Evolutionary conservation across 1,139 yeast species (phyloP).

Genomic region (Pichia norvegensis): DNA sequence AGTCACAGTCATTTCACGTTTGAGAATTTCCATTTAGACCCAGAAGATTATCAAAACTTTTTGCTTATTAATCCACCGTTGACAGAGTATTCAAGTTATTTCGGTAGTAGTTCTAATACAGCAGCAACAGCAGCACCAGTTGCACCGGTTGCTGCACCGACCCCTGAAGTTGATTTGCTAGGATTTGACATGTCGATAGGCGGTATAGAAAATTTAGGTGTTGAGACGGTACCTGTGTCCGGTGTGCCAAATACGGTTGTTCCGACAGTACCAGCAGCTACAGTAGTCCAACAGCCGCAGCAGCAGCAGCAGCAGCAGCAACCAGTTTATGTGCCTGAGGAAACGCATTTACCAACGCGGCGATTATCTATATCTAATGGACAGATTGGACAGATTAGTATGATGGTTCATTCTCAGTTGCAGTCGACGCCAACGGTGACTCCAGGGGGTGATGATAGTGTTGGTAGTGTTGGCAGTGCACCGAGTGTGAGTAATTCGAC

Average conservation of each 20-base stretch:
- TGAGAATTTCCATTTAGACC: slow-evolving; percentile 27
- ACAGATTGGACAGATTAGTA: slow-evolving; percentile 59
- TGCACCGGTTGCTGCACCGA: neutral
- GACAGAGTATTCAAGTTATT: slow-evolving; percentile 23
- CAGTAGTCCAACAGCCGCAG: neutral
- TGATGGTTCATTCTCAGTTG: slow-evolving; percentile 23
- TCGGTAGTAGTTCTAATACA: neutral
- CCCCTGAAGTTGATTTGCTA: neutral
- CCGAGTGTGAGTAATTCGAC: too few relatives aligned
- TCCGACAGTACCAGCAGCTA: neutral
- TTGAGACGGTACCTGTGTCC: too few relatives aligned
- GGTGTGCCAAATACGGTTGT: neutral
- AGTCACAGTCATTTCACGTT: slow-evolving; percentile 2
- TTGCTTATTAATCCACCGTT: slow-evolving; percentile 29
- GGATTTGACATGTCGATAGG: too few relatives aligned
- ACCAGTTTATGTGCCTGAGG: neutral
- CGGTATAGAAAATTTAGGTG: too few relatives aligned
- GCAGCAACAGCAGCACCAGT: slow-evolving; percentile 1
- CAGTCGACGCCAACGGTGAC: neutral
- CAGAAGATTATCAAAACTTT: slow-evolving; percentile 29
- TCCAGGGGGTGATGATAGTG: slow-evolving; percentile 1
- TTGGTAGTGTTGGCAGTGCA: neutral
- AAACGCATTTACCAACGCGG: slow-evolving; percentile 33
- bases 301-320: neutral
- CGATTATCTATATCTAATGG: slow-evolving; percentile 73